Percentiles rank a stretch among this genome's conserved stretches.
Conservation (phyloP, 306 rosid species). For the Amphicarpaea edgeworthii region DNA sequence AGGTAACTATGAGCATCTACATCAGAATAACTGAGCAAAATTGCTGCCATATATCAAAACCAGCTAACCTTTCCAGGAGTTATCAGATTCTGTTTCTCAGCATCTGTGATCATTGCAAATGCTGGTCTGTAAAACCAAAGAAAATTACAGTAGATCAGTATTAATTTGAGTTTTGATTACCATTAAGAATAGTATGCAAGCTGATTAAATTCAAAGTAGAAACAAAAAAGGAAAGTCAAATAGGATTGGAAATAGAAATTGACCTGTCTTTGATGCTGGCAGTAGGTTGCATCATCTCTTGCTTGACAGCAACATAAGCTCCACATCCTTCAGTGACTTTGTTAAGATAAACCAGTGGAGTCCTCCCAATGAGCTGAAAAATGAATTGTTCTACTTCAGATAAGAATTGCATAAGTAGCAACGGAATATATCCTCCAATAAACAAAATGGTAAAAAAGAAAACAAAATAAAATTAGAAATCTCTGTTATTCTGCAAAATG, state of each 20-base stretch:
- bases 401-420: constrained; percentile 16
- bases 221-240: neutral
- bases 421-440: neutral
- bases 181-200: neutral
- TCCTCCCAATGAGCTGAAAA: constrained; percentile 88
- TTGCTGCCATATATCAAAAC: neutral
- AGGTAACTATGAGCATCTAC: neutral
- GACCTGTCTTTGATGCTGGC: constrained; percentile 98
- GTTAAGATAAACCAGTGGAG: constrained; percentile 90
- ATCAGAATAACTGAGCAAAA: constrained; percentile 4
- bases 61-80: constrained; percentile 56
- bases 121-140: constrained; percentile 48
- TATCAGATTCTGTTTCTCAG: constrained; percentile 56
- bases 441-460: neutral
- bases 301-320: constrained; percentile 93
- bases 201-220: constrained; percentile 5
- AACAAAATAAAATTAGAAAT: neutral
- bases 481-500: neutral
- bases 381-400: constrained; percentile 3
- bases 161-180: constrained; percentile 24
- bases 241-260: neutral
- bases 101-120: constrained; percentile 55
- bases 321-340: constrained; percentile 97
- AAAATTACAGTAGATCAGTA: constrained; percentile 21
- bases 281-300: constrained; percentile 99